Base-by-base conservation (phyloP, 352 stramenopile genomes). In the Phytophthora cryptogea region DNA sequence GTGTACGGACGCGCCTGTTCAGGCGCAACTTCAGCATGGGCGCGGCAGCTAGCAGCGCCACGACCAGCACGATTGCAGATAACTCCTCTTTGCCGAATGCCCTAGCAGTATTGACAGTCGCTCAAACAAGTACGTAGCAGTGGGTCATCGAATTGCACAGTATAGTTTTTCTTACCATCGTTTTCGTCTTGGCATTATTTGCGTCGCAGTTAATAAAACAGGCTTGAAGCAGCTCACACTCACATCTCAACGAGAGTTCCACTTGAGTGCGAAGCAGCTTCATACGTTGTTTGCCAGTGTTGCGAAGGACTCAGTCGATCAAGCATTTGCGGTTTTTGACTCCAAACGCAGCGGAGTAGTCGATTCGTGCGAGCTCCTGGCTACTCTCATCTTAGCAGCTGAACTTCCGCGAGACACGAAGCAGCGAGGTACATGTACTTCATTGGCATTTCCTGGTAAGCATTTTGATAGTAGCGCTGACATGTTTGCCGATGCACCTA, bases 321-420 rank as follows among this genome's bases (percentile, higher is more conserved):
- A 39, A 2, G 30, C 27, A 26, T 73, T 70, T 35, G 36, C 46
- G 11, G 32, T 73, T 4, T 64, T 76, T 30, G 63, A 23, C n/a
- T 62, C 26, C 28, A 36, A 51, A 13, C 48, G 44, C 13, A 36
- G 41, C 8, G 50, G 17, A 0, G 6, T 43, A 16, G 56, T 70
- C 9, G 56, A 71, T 36, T 61, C 60, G 10, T 74, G 65, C 35
- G 65, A 71, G 27, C 13, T 68, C 20, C 44, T 69, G 5, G 55
- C 59, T 17, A 58, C 41, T 33, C 44, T 74, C n/a, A 9, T 72
- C 9, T 37, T 77, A 30, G 32, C 54, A 16, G 45, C 60, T 1
- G 42, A 68, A 16, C 31, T 77, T 26, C 49, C 63, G 6, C 27
- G 14, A n/a, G 53, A 66, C 5, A 28, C 30, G 2, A 77, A 74